A percentile compares a stretch with the other conserved stretches of the same genome.
Conservation (phyloP, 352 stramenopile genomes). For the Elongisporangium anandrum region DNA sequence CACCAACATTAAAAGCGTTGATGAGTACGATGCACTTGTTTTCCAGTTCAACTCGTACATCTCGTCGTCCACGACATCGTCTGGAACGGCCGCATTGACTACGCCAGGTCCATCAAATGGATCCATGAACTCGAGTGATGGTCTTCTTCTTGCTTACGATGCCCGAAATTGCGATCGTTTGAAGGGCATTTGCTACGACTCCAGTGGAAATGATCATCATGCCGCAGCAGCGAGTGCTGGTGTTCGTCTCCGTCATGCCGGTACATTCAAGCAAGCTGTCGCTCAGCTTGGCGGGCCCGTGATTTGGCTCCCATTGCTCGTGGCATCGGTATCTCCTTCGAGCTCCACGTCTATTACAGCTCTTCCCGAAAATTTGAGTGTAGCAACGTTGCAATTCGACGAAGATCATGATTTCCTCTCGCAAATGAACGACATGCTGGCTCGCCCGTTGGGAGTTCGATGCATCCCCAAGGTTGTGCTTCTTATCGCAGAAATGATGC, state of each 20-base stretch:
- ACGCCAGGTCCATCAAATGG: constrained; percentile 16
- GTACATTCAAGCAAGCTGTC: constrained; percentile 67
- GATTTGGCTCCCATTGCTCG: constrained; percentile 58
- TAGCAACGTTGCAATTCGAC: constrained; percentile 55
- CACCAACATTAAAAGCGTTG: constrained; percentile 57
- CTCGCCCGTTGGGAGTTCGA: constrained; percentile 58
- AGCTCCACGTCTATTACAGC: neutral
- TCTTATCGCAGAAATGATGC: constrained; percentile 81
- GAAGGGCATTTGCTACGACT: constrained; percentile 64
- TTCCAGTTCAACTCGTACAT: constrained; percentile 81
- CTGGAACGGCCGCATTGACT: constrained; percentile 19
- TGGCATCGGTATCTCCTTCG: constrained; percentile 17
- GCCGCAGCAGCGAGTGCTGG: constrained; percentile 48
- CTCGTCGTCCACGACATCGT: constrained; percentile 59
- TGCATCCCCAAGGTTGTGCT: constrained; percentile 75
- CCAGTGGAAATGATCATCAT: constrained; percentile 65
- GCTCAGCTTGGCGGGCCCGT: constrained; percentile 59
- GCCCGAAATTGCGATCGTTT: constrained; percentile 56
- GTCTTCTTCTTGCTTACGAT: constrained; percentile 60
- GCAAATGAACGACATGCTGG: constrained; percentile 72
- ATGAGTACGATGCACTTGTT: constrained; percentile 71
- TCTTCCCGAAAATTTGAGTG: neutral
- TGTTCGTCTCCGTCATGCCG: constrained; percentile 55
- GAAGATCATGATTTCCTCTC: constrained; percentile 70
- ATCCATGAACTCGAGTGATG: constrained; percentile 36